Evolutionary conservation across 75 land plant genomes (phyloP).

Genomic region (Picea sitchensis): DNA sequence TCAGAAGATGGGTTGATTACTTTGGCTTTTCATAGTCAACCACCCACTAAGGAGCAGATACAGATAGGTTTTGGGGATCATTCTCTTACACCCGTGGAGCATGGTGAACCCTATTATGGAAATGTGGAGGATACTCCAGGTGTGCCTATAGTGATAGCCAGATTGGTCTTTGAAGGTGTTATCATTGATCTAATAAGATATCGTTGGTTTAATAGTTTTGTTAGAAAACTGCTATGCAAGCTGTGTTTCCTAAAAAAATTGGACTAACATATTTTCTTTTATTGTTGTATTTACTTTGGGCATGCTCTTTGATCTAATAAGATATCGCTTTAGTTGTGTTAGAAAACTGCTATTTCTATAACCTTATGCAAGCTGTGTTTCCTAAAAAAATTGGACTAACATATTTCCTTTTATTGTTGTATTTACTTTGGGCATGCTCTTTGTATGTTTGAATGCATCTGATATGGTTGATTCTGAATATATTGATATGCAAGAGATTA

Average conservation of each 20-base stretch:
- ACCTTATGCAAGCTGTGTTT: not conserved
- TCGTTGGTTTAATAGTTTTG: not conserved
- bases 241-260: not conserved
- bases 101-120: slow-evolving; percentile 35
- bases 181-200: not conserved
- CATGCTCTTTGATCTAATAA: not conserved
- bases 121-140: slow-evolving; percentile 31
- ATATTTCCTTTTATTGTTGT: not conserved
- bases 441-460: not conserved
- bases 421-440: not conserved
- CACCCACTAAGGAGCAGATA: slow-evolving; percentile 43
- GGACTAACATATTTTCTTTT: not conserved
- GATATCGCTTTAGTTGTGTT: not conserved
- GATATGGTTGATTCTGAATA: not conserved
- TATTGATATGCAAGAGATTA: not conserved
- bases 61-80: slow-evolving; percentile 12
- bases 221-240: not conserved
- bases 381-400: not conserved
- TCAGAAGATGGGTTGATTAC: slow-evolving; percentile 4
- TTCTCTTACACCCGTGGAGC: slow-evolving; percentile 16
- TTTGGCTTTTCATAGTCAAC: slow-evolving; percentile 35
- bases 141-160: slow-evolving; percentile 22
- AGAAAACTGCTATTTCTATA: not conserved
- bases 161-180: slow-evolving; percentile 27
- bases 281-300: not conserved